Evolutionary conservation across 1,284 basidiomycete species (phyloP), one percentile per base, ranked within the genome.

Genomic region (Ceratobasidium sp.): DNA sequence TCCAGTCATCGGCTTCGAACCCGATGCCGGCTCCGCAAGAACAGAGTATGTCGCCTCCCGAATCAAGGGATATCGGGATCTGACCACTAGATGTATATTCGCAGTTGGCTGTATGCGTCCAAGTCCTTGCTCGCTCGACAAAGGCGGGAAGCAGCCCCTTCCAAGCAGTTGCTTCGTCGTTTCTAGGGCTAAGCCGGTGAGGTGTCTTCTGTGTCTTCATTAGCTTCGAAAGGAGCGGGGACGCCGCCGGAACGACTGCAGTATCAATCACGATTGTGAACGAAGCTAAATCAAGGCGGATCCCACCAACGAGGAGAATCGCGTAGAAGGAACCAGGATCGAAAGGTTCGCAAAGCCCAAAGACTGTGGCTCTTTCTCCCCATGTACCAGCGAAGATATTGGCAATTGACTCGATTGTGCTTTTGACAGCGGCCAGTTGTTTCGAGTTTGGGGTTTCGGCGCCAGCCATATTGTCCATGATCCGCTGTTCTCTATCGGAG

Each of bases 121-220:
- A 75, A 19, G 71, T 75, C 1, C 71, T 46, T n/a, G 62, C 65
- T 19, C 71, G 61, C 22, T 75, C 71, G 17, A 56, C 71, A 44
- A 25, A 75, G 1, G 61, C 71, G 0, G 71, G 71, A 34, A 75
- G 8, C 4, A 75, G 34, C 62, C 52, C 66, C 25, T 66, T 75
- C 71, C 71, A 75, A 1, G 62, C 59, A 17, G 15, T n/a, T 13
- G 25, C 51, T 19, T 65, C 62, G 29, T 56, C 6, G 34, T 52
- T 74, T 4, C n/a, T n/a, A n/a, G n/a, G n/a, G n/a, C n/a, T n/a
- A n/a, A n/a, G n/a, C n/a, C n/a, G n/a, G n/a, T n/a, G n/a, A n/a
- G n/a, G n/a, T n/a, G n/a, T n/a, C n/a, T n/a, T n/a, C n/a, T n/a
- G n/a, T n/a, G n/a, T n/a, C n/a, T n/a, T n/a, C n/a, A n/a, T n/a